A percentile compares a stretch with the other conserved stretches of the same genome.
These are phyloP conservation scores for Vanrija pseudolonga DNA, from an alignment of 1,284 basidiomycete species.

Conservation along the genomic window DNA sequence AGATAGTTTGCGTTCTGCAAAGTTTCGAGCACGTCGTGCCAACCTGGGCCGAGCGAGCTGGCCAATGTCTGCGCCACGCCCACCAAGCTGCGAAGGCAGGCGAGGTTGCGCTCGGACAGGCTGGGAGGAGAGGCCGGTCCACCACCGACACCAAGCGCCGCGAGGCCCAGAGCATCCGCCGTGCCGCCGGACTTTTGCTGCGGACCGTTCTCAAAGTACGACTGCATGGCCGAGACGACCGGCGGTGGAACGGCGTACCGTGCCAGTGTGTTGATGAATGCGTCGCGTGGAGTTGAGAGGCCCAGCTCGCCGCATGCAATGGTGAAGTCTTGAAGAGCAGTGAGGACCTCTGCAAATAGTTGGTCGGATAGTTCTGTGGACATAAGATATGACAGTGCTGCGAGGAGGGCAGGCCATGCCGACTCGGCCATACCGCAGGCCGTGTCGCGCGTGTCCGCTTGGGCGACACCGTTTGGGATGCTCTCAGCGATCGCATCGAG, in stretches of 20 bases:
- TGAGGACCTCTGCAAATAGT: conserved; percentile 65
- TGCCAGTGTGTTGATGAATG: conserved; percentile 80
- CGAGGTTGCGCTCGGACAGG: conserved; percentile 81
- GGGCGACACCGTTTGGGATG: conserved; percentile 62
- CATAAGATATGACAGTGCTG: conserved; percentile 82
- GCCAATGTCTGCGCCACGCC: conserved; percentile 76
- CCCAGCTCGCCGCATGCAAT: conserved; percentile 85
- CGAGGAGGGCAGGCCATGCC: conserved; percentile 85
- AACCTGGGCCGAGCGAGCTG: conserved; percentile 76
- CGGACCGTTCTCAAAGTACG: conserved; percentile 56
- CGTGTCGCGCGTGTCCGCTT: conserved; percentile 47
- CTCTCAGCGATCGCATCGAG: conserved; percentile 84
- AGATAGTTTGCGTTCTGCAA: conserved; percentile 92
- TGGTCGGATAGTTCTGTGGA: conserved; percentile 74
- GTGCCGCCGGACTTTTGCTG: conserved; percentile 52
- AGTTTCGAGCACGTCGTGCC: conserved; percentile 86
- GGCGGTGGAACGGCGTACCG: conserved; percentile 83
- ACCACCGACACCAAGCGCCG: conserved; percentile 29
- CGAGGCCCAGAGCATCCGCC: conserved; percentile 66
- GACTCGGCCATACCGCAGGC: conserved; percentile 73
- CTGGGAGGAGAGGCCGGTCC: conserved; percentile 57
- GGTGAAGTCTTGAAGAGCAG: conserved; percentile 76
- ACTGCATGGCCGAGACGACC: conserved; percentile 77
- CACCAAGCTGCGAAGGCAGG: conserved; percentile 80
- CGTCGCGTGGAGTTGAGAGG: conserved; percentile 81